phyloP scores from a whole-genome alignment of 257 asterid species.

The Solanum etuberosum region DNA sequence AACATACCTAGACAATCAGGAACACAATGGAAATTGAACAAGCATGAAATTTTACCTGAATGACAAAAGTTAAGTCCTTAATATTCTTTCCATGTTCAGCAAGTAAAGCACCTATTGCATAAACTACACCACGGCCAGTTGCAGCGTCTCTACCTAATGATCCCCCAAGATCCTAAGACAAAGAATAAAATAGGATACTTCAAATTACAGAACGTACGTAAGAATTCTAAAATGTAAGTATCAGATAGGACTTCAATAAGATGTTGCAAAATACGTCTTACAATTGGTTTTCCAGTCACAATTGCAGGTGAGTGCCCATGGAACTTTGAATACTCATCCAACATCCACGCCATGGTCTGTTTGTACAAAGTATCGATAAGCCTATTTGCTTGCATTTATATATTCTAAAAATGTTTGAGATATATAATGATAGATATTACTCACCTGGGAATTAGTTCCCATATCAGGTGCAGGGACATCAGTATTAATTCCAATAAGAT shows the following conservation, averaged over 20 bases:
- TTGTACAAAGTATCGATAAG: not conserved
- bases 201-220: not conserved
- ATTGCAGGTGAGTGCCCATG: slow-evolving; percentile 96
- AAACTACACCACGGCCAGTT: slow-evolving; percentile 90
- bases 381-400: not conserved
- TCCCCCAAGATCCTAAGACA: slow-evolving; percentile 76
- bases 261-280: slow-evolving; percentile 22
- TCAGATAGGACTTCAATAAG: not conserved
- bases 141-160: slow-evolving; percentile 93
- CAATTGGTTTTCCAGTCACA: slow-evolving; percentile 93
- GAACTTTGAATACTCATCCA: slow-evolving; percentile 96
- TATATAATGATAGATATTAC: not conserved
- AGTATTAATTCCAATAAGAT: slow-evolving; percentile 79
- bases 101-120: slow-evolving; percentile 73
- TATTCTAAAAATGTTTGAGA: not conserved
- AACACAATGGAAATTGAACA: not conserved
- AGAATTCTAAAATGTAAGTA: not conserved
- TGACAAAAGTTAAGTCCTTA: slow-evolving; percentile 55
- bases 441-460: slow-evolving; percentile 99
- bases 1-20: not conserved
- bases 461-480: slow-evolving; percentile 99
- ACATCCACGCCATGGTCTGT: slow-evolving; percentile 99
- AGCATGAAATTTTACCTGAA: slow-evolving; percentile 43
- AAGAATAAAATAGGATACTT: not conserved
- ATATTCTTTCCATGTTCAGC: slow-evolving; percentile 78